A percentile compares a stretch with the other conserved stretches of the same genome.
These are phyloP conservation scores for Fusarium sp. DNA, from an alignment of 2,329 filamentous ascomycete genomes.

Conservation along the genomic window DNA sequence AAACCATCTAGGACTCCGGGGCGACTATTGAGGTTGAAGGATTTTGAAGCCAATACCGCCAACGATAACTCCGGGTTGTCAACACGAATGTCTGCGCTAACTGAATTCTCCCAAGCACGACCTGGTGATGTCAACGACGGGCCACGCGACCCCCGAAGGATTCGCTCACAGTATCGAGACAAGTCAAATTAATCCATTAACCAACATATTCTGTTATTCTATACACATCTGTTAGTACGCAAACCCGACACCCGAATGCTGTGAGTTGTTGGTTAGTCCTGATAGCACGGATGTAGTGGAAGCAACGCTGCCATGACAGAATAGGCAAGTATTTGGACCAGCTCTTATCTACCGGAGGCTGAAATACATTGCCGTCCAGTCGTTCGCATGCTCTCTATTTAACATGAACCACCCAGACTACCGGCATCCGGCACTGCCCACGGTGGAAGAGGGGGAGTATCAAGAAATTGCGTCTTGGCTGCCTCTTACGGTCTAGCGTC, in stretches of 20 bases:
- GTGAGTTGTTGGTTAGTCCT: not conserved
- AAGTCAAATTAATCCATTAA: not conserved
- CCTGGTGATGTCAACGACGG: not conserved
- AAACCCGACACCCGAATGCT: not conserved
- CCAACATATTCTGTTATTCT: not conserved
- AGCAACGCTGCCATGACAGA: not conserved
- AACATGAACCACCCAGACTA: conserved; percentile 5
- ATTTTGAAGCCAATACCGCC: not conserved
- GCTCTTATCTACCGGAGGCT: not conserved
- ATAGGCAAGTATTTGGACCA: conserved; percentile 10
- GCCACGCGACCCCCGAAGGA: not conserved
- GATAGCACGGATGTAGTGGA: not conserved
- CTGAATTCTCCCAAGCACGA: not conserved
- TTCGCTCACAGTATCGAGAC: not conserved
- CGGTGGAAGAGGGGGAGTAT: conserved; percentile 10
- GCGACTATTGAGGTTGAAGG: not conserved
- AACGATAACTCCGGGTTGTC: not conserved
- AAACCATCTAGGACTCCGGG: not conserved
- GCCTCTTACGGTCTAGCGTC: conserved; percentile 46
- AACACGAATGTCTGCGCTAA: not conserved
- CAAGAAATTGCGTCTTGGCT: conserved; percentile 47
- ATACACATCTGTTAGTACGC: not conserved
- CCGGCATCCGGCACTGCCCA: conserved; percentile 24
- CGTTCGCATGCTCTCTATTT: not conserved
- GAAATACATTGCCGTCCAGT: not conserved